These are phyloP conservation scores for Fomitopsis serialis DNA, from an alignment of 768 basidiomycete species.

Conservation along the genomic window DNA sequence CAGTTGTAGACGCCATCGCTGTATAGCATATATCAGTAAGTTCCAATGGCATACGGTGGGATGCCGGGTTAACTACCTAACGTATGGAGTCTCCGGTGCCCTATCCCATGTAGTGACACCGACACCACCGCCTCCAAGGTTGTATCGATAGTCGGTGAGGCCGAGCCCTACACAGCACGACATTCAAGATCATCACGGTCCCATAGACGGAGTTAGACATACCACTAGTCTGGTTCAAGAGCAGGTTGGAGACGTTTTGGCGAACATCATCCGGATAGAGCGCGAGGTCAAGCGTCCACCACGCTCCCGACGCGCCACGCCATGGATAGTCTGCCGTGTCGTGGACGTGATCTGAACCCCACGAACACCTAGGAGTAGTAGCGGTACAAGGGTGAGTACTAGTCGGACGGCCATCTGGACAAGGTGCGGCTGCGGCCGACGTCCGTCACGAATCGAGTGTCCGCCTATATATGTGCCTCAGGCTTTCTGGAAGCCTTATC, in stretches of 20 bases:
- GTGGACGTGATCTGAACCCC: neutral
- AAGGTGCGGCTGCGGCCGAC: no score
- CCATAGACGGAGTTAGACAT: neutral
- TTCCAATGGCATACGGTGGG: constrained; percentile 8
- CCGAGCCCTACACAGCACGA: constrained; percentile 28
- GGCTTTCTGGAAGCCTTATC: no score
- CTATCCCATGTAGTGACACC: constrained; percentile 28
- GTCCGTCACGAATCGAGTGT: no score
- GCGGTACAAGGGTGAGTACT: neutral
- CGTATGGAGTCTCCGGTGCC: constrained; percentile 29
- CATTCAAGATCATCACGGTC: neutral
- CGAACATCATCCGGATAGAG: constrained; percentile 34
- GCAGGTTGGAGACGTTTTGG: constrained; percentile 34
- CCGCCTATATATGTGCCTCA: no score
- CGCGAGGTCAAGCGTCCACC: constrained; percentile 42
- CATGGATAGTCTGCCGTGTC: constrained; percentile 28
- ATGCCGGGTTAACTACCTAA: constrained; percentile 24
- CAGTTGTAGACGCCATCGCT: constrained; percentile 34
- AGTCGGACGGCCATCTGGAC: neutral
- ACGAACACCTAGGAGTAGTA: neutral
- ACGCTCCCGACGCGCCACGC: constrained; percentile 42
- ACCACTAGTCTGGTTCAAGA: constrained; percentile 23
- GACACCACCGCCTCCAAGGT: constrained; percentile 38
- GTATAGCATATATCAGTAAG: neutral
- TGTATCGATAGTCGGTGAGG: constrained; percentile 38